Conservation (phyloP, 2,329 filamentous ascomycete species). For the Trichoderma pleuroti region DNA sequence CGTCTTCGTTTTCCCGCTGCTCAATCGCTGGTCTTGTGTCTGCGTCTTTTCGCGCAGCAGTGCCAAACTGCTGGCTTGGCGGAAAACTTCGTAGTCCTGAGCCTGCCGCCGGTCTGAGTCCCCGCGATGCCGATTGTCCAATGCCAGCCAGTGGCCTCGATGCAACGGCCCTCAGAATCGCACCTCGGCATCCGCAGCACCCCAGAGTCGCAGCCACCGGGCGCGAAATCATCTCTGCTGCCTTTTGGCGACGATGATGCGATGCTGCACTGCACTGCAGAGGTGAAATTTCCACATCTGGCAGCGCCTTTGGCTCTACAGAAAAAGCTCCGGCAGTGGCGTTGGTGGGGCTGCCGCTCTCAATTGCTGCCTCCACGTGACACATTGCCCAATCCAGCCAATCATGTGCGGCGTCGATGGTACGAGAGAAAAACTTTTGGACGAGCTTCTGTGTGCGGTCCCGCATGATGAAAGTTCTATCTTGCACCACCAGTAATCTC, state of each 20-base stretch:
- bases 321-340: constrained; percentile 16
- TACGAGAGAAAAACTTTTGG: constrained; percentile 11
- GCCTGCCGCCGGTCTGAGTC: constrained; percentile 21
- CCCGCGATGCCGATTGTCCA: constrained; percentile 26
- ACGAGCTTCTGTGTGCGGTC: not conserved
- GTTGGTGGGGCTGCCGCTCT: constrained; percentile 4
- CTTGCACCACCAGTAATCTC: constrained; percentile 4
- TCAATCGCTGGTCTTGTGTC: not conserved
- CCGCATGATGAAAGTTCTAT: constrained; percentile 16
- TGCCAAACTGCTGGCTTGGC: constrained; percentile 12
- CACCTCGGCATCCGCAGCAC: constrained; percentile 32
- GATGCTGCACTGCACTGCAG: not conserved
- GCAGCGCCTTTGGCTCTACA: not conserved
- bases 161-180: constrained; percentile 31
- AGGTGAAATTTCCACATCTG: constrained; percentile 4
- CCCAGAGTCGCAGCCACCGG: constrained; percentile 29
- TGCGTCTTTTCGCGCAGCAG: not conserved
- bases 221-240: constrained; percentile 30
- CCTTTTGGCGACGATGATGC: not conserved
- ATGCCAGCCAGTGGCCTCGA: constrained; percentile 25
- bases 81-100: constrained; percentile 27
- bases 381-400: not conserved
- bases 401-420: not conserved
- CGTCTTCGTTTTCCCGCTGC: not conserved
- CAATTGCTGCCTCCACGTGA: constrained; percentile 15